Percentiles rank a stretch among this genome's conserved stretches.
phyloP scores from a whole-genome alignment of 2,329 filamentous ascomycete species.

The Lachnellula cervina region DNA sequence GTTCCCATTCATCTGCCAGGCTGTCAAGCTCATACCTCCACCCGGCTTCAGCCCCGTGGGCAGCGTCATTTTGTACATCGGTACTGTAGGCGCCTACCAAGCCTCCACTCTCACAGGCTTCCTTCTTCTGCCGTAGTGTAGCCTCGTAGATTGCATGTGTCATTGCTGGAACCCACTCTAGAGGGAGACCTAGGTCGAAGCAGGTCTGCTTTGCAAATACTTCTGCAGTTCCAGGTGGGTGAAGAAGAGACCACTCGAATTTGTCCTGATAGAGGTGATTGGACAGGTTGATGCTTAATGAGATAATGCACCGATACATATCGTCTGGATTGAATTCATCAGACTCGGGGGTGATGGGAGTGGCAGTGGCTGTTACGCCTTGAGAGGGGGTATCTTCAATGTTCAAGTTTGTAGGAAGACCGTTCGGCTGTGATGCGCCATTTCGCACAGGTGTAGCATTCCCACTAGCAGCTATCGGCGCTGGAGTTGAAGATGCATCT shows the following conservation, averaged over 20 bases:
- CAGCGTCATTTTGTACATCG: constrained; percentile 85
- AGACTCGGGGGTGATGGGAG: constrained; percentile 57
- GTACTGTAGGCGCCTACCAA: constrained; percentile 68
- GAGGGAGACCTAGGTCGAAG: constrained; percentile 79
- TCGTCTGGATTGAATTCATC: constrained; percentile 86
- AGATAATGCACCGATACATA: constrained; percentile 89
- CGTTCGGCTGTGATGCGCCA: constrained; percentile 37
- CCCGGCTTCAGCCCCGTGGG: constrained; percentile 75
- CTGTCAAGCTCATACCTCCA: constrained; percentile 96
- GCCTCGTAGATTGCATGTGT: constrained; percentile 97
- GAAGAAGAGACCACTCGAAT: constrained; percentile 94
- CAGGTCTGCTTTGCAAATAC: constrained; percentile 90
- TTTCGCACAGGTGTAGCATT: constrained; percentile 54
- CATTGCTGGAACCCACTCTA: constrained; percentile 92
- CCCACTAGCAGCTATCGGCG: constrained; percentile 37
- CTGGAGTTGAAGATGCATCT: constrained; percentile 41
- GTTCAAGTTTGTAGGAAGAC: constrained; percentile 43
- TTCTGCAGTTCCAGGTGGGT: constrained; percentile 87
- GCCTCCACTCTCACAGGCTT: constrained; percentile 87
- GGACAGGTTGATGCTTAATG: constrained; percentile 83
- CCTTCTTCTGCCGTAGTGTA: constrained; percentile 87
- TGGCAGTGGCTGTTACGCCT: constrained; percentile 66
- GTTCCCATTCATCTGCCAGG: constrained; percentile 78
- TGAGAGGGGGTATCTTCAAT: constrained; percentile 37
- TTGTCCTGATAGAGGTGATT: constrained; percentile 94